These are phyloP conservation scores for Tulasnella sp. DNA, from an alignment of 768 basidiomycete species.

Conservation along the genomic window DNA sequence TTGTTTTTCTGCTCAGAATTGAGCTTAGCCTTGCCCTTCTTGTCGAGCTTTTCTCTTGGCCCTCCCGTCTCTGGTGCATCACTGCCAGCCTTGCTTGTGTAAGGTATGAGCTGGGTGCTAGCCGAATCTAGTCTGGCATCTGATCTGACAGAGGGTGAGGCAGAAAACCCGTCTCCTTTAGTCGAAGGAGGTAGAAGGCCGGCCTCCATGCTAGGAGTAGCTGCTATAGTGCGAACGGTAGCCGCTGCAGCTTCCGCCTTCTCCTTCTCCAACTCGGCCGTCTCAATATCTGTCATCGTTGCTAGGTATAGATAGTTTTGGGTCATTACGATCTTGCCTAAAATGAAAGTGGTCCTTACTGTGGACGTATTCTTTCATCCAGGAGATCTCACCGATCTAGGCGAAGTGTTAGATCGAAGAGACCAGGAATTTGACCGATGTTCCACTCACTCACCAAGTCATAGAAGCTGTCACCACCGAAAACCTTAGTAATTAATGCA, in stretches of 20 bases:
- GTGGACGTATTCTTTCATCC: slow-evolving; percentile 81
- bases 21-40: slow-evolving; percentile 47
- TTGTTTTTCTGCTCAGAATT: slow-evolving; percentile 82
- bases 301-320: background rate
- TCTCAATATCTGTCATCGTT: slow-evolving; percentile 90
- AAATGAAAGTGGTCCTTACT: background rate
- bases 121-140: slow-evolving; percentile 29
- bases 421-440: background rate
- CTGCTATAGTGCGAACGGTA: slow-evolving; percentile 28
- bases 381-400: slow-evolving; percentile 93
- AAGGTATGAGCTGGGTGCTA: slow-evolving; percentile 30
- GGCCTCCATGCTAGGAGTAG: slow-evolving; percentile 29
- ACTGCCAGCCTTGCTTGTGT: slow-evolving; percentile 29
- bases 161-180: slow-evolving; percentile 25
- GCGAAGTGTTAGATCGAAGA: slow-evolving; percentile 15
- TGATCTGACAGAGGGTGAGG: background rate
- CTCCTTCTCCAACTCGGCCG: slow-evolving; percentile 75
- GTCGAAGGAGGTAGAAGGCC: slow-evolving; percentile 32
- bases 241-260: slow-evolving; percentile 41
- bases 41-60: slow-evolving; percentile 39
- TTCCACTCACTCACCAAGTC: slow-evolving; percentile 77
- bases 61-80: slow-evolving; percentile 36
- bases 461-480: slow-evolving; percentile 87
- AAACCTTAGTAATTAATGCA: slow-evolving; percentile 91
- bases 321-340: background rate